Conservation (phyloP, 2,329 filamentous ascomycete genomes). For the Corniculantispora saksenae region DNA sequence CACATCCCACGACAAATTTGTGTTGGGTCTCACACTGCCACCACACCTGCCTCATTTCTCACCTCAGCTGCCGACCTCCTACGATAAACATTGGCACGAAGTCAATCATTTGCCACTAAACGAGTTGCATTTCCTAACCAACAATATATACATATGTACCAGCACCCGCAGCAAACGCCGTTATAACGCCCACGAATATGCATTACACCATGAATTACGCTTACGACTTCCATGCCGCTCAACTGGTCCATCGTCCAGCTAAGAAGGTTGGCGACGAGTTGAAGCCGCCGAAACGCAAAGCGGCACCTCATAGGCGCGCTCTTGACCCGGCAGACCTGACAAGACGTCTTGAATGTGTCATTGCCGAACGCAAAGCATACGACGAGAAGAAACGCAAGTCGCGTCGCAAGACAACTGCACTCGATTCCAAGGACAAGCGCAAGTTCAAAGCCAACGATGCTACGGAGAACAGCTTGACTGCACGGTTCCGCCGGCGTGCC, state of each 20-base stretch:
- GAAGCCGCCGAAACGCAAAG: constrained; percentile 22
- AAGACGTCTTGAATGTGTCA: constrained; percentile 51
- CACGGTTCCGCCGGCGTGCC: constrained; percentile 9
- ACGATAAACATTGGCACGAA: background rate
- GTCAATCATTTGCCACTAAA: background rate
- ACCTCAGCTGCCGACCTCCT: background rate
- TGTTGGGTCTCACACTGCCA: background rate
- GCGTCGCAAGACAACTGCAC: background rate
- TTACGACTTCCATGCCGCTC: constrained; percentile 23
- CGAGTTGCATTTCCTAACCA: background rate
- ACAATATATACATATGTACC: background rate
- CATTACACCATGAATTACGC: constrained; percentile 30
- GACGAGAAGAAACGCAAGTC: constrained; percentile 34
- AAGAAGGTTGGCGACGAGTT: background rate
- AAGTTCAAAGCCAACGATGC: constrained; percentile 16
- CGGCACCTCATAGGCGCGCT: constrained; percentile 27
- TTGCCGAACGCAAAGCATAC: constrained; percentile 49
- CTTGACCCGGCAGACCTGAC: constrained; percentile 59
- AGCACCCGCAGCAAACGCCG: background rate
- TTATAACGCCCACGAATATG: constrained; percentile 18
- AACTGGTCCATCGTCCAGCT: constrained; percentile 8
- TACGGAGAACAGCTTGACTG: constrained; percentile 7
- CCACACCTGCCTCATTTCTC: background rate
- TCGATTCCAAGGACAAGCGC: constrained; percentile 17
- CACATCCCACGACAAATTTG: background rate